Evolutionary conservation across 192 early-diverging fungal genomes (phyloP), one percentile per base, ranked within the genome.

Genomic region (Coemansia sp.): DNA sequence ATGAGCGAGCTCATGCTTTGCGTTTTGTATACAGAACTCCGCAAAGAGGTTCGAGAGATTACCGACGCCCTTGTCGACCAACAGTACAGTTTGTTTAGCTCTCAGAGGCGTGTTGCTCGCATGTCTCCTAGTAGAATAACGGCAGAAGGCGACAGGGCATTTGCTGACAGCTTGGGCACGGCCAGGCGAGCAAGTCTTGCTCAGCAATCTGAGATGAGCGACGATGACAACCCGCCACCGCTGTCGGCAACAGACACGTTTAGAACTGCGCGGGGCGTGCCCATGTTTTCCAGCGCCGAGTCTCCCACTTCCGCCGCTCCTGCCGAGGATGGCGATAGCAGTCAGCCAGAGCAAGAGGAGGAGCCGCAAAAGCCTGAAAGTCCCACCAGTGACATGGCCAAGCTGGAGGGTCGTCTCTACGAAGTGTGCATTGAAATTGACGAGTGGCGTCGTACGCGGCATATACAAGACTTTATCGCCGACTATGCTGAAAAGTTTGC

Each of bases 1-100:
- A 63, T 71, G 74, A 29, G 58, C 41, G 74, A 77, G 58, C 68
- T 77, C 15, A 63, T 71, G 74, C 65, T 67, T 7, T 36, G 65
- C 15, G 46, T 77, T 7, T 24, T 77, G 53, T 71, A 71, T 29
- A 67, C 68, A 1, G 74, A 77, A 41, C 38, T 77, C 21, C 68
- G 74, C 40, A 63, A 61, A 33, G 74, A 77, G 19, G 57, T 77
- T 15, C 63, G 68, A 22, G 38, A 56, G 22, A 54, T 71, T n/a
- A 53, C 68, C n/a, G 64, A 58, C 46, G 22, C 60, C 10, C 32
- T 77, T n/a, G 74, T 71, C 26, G 53, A 33, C 3, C 33, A 71
- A 22, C 74, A 77, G 19, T 58, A 42, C 29, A 38, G 35, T 29
- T 8, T 71, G 60, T 65, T 63, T 26, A 60, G 60, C 53, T 50